Base-by-base conservation (phyloP, 257 asterid species). In the Gynochthodes officinalis region DNA sequence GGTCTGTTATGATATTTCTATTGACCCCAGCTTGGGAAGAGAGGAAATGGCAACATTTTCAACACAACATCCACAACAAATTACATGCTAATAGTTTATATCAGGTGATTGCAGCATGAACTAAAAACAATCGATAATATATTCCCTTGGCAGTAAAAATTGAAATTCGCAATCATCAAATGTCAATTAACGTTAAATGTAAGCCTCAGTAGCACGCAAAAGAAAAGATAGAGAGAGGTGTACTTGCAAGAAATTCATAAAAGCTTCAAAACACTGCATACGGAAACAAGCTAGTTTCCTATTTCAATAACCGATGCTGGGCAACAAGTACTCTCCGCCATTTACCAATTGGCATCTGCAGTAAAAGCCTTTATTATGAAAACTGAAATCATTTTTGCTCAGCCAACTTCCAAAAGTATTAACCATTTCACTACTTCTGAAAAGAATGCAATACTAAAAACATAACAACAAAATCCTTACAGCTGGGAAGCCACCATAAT, bases 401-500 rank as follows among this genome's bases (percentile, higher is more conserved):
- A 16, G 28, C 18, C 42, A 52, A 64, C n/a, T 5, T 52, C 53
- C 14, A 63, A 59, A 49, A 23, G 27, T 13, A 62, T 32, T 50
- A 10, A 33, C 44, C 0, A 30, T 54, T 23, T 32, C 33, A 37
- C 4, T 27, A 44, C 43, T 46, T 32, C 11, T 32, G 39, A 43
- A 3, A 23, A 40, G n/a, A 42, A 66, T 15, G 64, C 42, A 37
- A n/a, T 23, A 18, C 68, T 39, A 64, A 73, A 43, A 67, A 69
- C 44, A 39, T 23, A 33, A 77, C 57, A 55, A 50, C 23, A 40
- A 62, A 75, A 78, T 71, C 50, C 95, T 86, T 86, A 94, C 99
- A 83, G 98, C 98, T 79, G 99, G 98, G 79, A 94, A 91, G 71
- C 99, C 99, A 66, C 96, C 99, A 79, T 89, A 94, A 77, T 91